Evolutionary conservation across 371 early-diverging fungal species (phyloP).

Genomic region (Dichotomocladium elegans): DNA sequence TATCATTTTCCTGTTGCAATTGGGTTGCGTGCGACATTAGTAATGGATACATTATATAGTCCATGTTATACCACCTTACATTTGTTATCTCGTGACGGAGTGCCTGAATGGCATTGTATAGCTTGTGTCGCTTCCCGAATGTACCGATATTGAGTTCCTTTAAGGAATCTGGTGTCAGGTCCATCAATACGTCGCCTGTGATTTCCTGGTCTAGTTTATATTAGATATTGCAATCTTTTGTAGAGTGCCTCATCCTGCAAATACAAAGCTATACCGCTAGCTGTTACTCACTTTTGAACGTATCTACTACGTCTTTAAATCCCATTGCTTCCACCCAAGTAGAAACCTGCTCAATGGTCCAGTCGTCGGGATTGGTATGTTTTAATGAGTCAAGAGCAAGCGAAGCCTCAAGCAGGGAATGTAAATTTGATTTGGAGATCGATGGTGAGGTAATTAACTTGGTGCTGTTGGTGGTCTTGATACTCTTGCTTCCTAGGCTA

Average conservation of each 20-base stretch:
- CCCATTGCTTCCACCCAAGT: conserved; percentile 47
- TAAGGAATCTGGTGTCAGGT: conserved; percentile 60
- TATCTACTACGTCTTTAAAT: conserved; percentile 45
- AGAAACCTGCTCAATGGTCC: conserved; percentile 44
- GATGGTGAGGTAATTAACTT: conserved; percentile 5
- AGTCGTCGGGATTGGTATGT: conserved; percentile 32
- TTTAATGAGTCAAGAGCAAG: conserved; percentile 8
- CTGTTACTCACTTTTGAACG: conserved; percentile 48
- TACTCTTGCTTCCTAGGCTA: background rate
- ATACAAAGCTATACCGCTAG: background rate
- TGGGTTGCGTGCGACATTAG: background rate
- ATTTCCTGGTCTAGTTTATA: conserved; percentile 61
- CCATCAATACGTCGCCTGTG: conserved; percentile 64
- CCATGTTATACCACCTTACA: too few relatives aligned
- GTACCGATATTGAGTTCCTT: conserved; percentile 68
- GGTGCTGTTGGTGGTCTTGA: conserved; percentile 6
- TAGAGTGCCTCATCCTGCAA: background rate
- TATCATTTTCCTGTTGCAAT: background rate
- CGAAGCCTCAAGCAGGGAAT: conserved; percentile 3
- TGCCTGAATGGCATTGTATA: conserved; percentile 61
- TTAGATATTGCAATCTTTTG: background rate
- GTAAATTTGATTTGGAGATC: conserved; percentile 6
- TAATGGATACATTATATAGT: too few relatives aligned
- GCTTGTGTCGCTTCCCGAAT: conserved; percentile 68
- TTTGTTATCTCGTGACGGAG: conserved; percentile 19